Evolutionary conservation across 1,139 yeast species (phyloP).

Genomic region (Suzukiozyma palmioleophila): DNA sequence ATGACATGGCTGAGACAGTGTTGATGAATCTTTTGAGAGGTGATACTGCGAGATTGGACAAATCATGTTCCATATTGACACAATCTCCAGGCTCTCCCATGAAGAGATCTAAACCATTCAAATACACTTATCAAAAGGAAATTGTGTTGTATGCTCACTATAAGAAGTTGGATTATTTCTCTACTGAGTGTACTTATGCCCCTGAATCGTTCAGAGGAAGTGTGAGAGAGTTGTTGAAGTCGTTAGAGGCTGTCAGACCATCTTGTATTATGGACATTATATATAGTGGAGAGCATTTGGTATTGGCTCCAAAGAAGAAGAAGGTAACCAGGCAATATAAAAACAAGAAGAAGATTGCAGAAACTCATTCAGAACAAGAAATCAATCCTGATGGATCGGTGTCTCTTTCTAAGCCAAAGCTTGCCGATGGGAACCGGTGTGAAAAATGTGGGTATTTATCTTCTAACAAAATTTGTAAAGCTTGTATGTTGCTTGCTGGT

Average conservation of each 20-base stretch:
- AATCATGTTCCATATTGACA: constrained; percentile 86
- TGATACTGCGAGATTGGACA: constrained; percentile 89
- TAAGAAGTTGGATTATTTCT: constrained; percentile 89
- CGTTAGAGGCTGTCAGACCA: constrained; percentile 85
- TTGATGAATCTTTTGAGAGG: constrained; percentile 92
- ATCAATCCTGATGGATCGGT: constrained; percentile 60
- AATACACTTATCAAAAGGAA: constrained; percentile 94
- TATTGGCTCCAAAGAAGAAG: constrained; percentile 53
- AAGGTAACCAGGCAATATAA: constrained; percentile 26
- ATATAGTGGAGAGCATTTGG: constrained; percentile 87
- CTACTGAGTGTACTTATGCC: constrained; percentile 96
- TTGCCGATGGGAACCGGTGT: constrained; percentile 68
- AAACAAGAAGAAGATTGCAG: constrained; percentile 17
- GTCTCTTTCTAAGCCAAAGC: constrained; percentile 28
- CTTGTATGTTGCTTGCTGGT: constrained; percentile 84
- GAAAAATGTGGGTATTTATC: constrained; percentile 90
- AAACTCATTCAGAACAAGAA: constrained; percentile 36
- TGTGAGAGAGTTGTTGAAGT: constrained; percentile 86
- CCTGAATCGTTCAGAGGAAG: constrained; percentile 99
- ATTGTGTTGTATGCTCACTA: constrained; percentile 96
- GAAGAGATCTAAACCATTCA: constrained; percentile 92
- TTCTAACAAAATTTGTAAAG: constrained; percentile 85
- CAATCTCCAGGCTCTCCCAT: constrained; percentile 74
- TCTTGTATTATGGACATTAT: constrained; percentile 93
- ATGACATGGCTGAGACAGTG: constrained; percentile 98